Conservation (phyloP, 2,329 filamentous ascomycete genomes). For the Diaporthe batatas region DNA sequence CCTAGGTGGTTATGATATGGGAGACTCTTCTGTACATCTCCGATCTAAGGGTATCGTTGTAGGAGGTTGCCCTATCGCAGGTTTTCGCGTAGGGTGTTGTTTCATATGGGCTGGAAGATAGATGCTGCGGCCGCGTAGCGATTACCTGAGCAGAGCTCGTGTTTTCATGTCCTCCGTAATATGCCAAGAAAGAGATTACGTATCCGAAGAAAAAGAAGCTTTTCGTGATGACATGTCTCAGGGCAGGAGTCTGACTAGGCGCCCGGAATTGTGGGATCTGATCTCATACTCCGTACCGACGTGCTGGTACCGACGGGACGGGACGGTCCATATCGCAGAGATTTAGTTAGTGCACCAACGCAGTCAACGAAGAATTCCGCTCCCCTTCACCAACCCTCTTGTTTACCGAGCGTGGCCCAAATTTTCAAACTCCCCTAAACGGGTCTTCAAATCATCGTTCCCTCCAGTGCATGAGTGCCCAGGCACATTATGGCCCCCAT, state of each 20-base stretch:
- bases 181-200: background rate
- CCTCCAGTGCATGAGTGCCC: no score
- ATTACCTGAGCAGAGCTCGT: no score
- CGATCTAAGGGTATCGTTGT: no score
- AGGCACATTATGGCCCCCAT: constrained; percentile 39
- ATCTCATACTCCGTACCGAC: constrained; percentile 24
- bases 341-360: constrained; percentile 24
- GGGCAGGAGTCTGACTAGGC: constrained; percentile 6
- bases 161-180: background rate
- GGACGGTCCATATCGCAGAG: constrained; percentile 34
- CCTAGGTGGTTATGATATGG: no score
- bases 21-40: no score
- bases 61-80: no score
- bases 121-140: no score
- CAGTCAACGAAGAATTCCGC: background rate
- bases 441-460: background rate
- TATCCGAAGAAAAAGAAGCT: background rate
- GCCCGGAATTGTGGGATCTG: constrained; percentile 20
- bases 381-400: background rate
- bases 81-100: no score
- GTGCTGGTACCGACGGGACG: constrained; percentile 34
- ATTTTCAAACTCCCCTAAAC: background rate
- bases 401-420: background rate
- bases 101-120: no score
- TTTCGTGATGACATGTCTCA: constrained; percentile 14